A percentile compares a stretch with the other conserved stretches of the same genome.
phyloP scores from a whole-genome alignment of 2,329 filamentous ascomycete species.

The Lachnellula arida region DNA sequence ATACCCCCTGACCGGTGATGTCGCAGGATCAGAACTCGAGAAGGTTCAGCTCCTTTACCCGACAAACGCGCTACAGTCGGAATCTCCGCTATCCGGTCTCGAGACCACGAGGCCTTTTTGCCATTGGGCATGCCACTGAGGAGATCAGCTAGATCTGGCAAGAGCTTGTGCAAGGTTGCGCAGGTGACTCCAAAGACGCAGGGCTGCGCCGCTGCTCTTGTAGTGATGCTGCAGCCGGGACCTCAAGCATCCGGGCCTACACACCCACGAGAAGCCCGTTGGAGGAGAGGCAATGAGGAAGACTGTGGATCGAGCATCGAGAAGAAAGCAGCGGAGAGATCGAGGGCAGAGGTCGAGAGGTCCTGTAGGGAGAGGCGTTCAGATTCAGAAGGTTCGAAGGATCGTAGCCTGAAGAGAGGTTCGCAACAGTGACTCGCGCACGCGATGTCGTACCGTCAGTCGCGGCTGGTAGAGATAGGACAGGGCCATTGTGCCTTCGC shows the following conservation, averaged over 20 bases:
- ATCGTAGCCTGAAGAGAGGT: constrained; percentile 1
- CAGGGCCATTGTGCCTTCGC: constrained; percentile 2
- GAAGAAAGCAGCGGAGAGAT: not conserved
- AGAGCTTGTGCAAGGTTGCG: not conserved
- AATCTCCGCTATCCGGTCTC: not conserved
- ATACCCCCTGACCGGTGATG: constrained; percentile 2
- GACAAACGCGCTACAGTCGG: not conserved
- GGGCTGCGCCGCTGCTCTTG: not conserved
- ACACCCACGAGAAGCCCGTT: not conserved
- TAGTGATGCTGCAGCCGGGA: constrained; percentile 1
- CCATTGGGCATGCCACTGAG: not conserved
- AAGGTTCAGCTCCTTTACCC: constrained; percentile 6
- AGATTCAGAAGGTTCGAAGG: constrained; percentile 4
- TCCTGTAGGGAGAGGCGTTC: constrained; percentile 5
- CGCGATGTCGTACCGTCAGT: not conserved
- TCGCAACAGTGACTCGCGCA: not conserved
- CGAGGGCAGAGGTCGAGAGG: not conserved
- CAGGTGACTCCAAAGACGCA: constrained; percentile 1
- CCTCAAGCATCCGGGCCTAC: constrained; percentile 1
- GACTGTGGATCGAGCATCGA: constrained; percentile 1
- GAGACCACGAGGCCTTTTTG: not conserved
- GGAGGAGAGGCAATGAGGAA: constrained; percentile 2
- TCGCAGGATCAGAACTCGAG: constrained; percentile 3
- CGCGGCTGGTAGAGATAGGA: constrained; percentile 5
- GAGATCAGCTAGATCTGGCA: not conserved